These are phyloP conservation scores for Calocera cornea DNA, from an alignment of 768 basidiomycete genomes.

Conservation along the genomic window DNA sequence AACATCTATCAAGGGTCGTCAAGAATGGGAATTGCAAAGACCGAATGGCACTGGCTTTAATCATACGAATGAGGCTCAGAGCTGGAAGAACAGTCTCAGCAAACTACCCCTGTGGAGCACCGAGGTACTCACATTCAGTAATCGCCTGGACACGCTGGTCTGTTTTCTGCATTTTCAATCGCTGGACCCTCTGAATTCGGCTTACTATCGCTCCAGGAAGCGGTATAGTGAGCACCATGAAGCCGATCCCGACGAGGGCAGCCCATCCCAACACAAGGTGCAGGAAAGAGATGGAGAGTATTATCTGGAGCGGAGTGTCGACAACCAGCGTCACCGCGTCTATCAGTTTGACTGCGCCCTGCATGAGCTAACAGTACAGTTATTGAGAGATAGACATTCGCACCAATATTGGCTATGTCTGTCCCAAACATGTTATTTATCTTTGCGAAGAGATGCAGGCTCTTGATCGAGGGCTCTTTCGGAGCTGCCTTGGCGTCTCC, in stretches of 20 bases:
- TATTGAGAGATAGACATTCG: neutral
- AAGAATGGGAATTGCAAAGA: neutral
- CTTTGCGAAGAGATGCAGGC: constrained; percentile 17
- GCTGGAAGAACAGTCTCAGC: constrained; percentile 3
- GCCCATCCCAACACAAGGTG: constrained; percentile 26
- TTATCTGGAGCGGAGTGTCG: constrained; percentile 22
- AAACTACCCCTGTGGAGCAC: neutral
- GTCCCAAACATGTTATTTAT: constrained; percentile 26
- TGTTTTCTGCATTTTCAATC: neutral
- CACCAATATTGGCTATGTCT: constrained; percentile 24
- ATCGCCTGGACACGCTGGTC: neutral
- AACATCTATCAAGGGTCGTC: constrained; percentile 17
- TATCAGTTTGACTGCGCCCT: constrained; percentile 13
- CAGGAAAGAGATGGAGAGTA: constrained; percentile 21
- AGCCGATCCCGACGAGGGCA: constrained; percentile 23
- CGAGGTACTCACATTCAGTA: neutral
- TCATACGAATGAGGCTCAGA: constrained; percentile 13
- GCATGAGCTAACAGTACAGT: neutral
- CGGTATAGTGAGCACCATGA: constrained; percentile 23
- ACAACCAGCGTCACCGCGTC: constrained; percentile 21
- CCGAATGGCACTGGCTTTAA: constrained; percentile 15
- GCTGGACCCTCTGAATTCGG: neutral
- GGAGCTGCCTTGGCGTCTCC: constrained; percentile 11
- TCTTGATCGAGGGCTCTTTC: constrained; percentile 6
- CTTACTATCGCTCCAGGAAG: constrained; percentile 17